A percentile compares a stretch with the other conserved stretches of the same genome.
Evolutionary conservation across 2,329 filamentous ascomycete species (phyloP).

Genomic region (Diaporthe amygdali): DNA sequence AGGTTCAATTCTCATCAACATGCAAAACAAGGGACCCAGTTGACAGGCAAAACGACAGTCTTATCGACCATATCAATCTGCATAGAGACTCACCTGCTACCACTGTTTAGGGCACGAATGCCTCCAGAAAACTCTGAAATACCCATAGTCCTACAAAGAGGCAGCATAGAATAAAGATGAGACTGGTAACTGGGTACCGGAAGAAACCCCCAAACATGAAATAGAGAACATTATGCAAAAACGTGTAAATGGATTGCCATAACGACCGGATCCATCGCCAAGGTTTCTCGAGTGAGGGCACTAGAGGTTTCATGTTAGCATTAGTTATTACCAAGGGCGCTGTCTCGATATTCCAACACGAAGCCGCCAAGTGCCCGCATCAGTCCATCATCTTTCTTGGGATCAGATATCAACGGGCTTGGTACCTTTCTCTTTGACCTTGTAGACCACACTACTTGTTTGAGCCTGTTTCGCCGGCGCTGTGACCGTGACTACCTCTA

Average conservation of each 20-base stretch:
- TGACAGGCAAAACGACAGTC: background rate
- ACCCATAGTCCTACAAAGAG: background rate
- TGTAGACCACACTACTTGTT: background rate
- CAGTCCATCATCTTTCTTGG: background rate
- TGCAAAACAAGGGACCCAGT: background rate
- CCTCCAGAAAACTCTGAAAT: background rate
- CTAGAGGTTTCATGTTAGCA: background rate
- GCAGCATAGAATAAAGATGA: background rate
- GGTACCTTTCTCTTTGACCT: background rate
- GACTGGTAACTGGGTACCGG: background rate
- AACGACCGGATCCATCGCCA: background rate
- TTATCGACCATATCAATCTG: background rate
- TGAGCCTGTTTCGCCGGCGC: background rate
- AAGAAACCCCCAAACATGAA: background rate
- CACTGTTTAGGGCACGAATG: background rate
- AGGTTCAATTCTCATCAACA: background rate
- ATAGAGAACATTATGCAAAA: background rate
- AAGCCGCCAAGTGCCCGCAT: background rate
- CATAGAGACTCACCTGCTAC: background rate
- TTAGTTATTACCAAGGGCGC: background rate
- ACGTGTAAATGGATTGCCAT: too few relatives aligned
- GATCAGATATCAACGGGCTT: background rate
- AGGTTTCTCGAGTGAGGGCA: too few relatives aligned
- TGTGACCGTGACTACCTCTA: background rate
- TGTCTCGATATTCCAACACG: background rate